Percentiles rank a stretch among this genome's conserved stretches.
Evolutionary conservation across 2,329 filamentous ascomycete species (phyloP).

Genomic region (Penicillium sp.): DNA sequence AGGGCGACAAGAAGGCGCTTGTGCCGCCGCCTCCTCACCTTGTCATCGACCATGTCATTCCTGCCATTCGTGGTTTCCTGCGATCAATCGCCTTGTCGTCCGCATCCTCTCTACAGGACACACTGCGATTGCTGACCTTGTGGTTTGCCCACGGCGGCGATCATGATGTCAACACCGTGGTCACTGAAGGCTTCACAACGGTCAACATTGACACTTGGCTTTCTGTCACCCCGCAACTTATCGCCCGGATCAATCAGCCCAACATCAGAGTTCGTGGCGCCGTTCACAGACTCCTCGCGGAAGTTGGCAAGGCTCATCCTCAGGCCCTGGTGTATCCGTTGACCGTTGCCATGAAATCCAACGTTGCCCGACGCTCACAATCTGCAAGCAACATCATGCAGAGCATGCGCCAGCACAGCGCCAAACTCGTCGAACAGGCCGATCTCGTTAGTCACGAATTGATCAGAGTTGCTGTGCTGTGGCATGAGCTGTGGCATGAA

Average conservation of each 20-base stretch:
- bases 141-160: slow-evolving; percentile 96
- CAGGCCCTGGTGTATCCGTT: slow-evolving; percentile 96
- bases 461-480: slow-evolving; percentile 93
- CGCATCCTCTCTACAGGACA: slow-evolving; percentile 93
- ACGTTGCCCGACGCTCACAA: slow-evolving; percentile 78
- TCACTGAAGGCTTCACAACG: slow-evolving; percentile 85
- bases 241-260: slow-evolving; percentile 95
- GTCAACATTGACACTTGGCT: slow-evolving; percentile 99
- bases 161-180: slow-evolving; percentile 80
- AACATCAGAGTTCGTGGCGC: slow-evolving; percentile 85
- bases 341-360: slow-evolving; percentile 97
- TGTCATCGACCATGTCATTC: slow-evolving; percentile 85
- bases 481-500: slow-evolving; percentile 99
- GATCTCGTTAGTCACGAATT: slow-evolving; percentile 94
- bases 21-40: slow-evolving; percentile 63
- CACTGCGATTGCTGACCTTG: slow-evolving; percentile 83
- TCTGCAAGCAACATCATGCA: slow-evolving; percentile 96
- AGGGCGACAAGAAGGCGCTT: slow-evolving; percentile 40
- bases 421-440: slow-evolving; percentile 89
- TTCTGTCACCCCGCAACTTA: slow-evolving; percentile 95
- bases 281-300: slow-evolving; percentile 87
- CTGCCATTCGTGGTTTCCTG: slow-evolving; percentile 94
- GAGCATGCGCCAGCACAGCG: slow-evolving; percentile 93
- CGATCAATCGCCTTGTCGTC: slow-evolving; percentile 91
- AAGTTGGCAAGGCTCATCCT: slow-evolving; percentile 91